phyloP scores from a whole-genome alignment of 2,329 filamentous ascomycete species.

The Blastomyces percursus region DNA sequence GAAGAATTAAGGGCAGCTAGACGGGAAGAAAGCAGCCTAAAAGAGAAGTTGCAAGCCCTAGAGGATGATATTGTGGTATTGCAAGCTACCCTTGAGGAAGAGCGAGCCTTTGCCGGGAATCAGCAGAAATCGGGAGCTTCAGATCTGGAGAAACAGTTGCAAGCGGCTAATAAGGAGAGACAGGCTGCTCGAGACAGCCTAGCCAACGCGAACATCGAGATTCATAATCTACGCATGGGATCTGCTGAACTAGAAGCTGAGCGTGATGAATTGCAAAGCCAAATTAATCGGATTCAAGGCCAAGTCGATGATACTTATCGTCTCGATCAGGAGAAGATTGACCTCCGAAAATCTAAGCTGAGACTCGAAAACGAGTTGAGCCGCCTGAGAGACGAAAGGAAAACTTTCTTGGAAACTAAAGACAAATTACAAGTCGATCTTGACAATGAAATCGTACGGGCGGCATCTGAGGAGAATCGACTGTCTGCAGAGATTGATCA shows the following conservation, averaged over 20 bases:
- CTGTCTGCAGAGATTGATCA: conserved; percentile 40
- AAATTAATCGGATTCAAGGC: conserved; percentile 46
- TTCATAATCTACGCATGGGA: conserved; percentile 48
- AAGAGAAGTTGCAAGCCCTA: conserved; percentile 55
- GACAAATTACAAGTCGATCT: conserved; percentile 52
- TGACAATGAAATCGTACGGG: conserved; percentile 55
- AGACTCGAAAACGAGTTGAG: conserved; percentile 58
- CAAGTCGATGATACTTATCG: conserved; percentile 49
- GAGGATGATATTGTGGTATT: conserved; percentile 70
- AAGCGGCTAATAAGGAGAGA: conserved; percentile 49
- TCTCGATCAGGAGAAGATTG: conserved; percentile 57
- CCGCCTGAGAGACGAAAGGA: conserved; percentile 54
- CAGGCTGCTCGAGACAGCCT: conserved; percentile 54
- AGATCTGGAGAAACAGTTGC: conserved; percentile 49
- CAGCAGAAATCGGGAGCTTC: conserved; percentile 47
- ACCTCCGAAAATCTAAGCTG: conserved; percentile 55
- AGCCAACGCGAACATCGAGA: conserved; percentile 47
- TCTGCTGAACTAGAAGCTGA: conserved; percentile 52
- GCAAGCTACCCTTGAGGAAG: conserved; percentile 54
- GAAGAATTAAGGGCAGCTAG: conserved; percentile 61
- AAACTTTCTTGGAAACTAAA: conserved; percentile 45
- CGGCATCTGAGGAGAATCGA: conserved; percentile 54
- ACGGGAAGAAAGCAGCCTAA: conserved; percentile 50
- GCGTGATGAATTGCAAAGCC: conserved; percentile 54
- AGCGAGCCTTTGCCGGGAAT: conserved; percentile 50